Evolutionary conservation across 345 rosid genomes (phyloP), one percentile per base, ranked within the genome.

Genomic region (Cardamine chenopodiifolia): DNA sequence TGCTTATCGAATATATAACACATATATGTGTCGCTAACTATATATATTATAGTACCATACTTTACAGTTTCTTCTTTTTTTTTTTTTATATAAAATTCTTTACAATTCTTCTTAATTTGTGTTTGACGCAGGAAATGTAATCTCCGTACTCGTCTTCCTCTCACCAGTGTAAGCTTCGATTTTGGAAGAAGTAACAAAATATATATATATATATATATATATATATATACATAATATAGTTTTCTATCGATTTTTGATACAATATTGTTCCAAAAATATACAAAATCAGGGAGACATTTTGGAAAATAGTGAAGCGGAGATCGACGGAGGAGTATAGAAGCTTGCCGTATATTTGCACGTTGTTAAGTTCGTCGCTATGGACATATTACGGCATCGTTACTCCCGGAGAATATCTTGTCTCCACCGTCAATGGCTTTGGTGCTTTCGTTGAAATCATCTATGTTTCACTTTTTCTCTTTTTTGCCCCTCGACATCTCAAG

Each of bases 351-450:
- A 74, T 87, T 25, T 83, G 84, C 70, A 90, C 85, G 62, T 75
- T 88, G 32, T 25, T 92, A 37, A 87, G 89, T 42, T 87, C 94
- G 13, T 86, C 83, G 31, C 66, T 78, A 29, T 92, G 96, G 96
- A 87, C 87, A 48, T 90, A 90, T 72, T 90, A 88, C 47, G 97
- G 97, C 39, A 55, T 88, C 18, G 76, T 85, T 32, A 90, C 91
- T 72, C 96, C 96, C 2, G 74, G 87, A 67, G 86, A 89, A 47
- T 7, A 83, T 39, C 85, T 90, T 13, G 91, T 92, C 1, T 95
- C 96, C 45, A 90, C 97, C 10, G 83, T 92, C 28, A 92, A 92
- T 73, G 90, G 89, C 4, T 90, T 92, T 55, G 96, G 97, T 50
- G 80, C 81, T 35, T 64, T 86, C 11, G 76, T 81, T 22, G 94